Percentiles rank a stretch among this genome's conserved stretches.
These are phyloP conservation scores for Termitomyces sp. DNA, from an alignment of 768 basidiomycete species.

Conservation along the genomic window DNA sequence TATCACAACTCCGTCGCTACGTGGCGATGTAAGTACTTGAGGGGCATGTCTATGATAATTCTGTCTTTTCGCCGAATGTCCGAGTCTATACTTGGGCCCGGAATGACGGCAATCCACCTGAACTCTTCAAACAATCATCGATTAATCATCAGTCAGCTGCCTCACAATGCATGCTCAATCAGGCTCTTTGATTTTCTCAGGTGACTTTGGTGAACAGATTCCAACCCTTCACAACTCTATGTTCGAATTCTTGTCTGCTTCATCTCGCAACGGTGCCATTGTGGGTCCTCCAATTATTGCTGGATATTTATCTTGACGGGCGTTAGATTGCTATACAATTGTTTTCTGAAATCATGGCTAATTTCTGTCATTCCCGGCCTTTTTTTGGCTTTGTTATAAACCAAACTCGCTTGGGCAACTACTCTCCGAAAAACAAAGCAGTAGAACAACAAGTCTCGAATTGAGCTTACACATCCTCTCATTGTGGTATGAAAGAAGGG, in stretches of 20 bases:
- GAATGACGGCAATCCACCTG: neutral
- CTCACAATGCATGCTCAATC: neutral
- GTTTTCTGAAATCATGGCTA: neutral
- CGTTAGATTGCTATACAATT: neutral
- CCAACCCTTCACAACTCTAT: neutral
- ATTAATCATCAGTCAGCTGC: neutral
- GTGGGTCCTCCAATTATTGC: neutral
- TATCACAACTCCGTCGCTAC: neutral
- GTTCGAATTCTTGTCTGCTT: neutral
- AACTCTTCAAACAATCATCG: neutral
- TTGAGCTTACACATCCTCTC: neutral
- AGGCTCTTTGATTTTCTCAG: neutral
- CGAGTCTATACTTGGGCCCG: neutral
- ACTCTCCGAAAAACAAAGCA: neutral
- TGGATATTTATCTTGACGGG: neutral
- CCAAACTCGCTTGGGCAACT: neutral
- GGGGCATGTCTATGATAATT: neutral
- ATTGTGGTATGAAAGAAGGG: neutral
- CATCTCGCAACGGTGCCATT: neutral
- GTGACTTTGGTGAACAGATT: neutral
- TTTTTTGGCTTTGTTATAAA: neutral
- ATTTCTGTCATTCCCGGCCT: neutral
- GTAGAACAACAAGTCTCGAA: neutral
- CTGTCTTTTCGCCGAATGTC: neutral
- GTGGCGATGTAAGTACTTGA: neutral